Conservation (phyloP, 441 rosid genomes). For the Populus hybrid region DNA sequence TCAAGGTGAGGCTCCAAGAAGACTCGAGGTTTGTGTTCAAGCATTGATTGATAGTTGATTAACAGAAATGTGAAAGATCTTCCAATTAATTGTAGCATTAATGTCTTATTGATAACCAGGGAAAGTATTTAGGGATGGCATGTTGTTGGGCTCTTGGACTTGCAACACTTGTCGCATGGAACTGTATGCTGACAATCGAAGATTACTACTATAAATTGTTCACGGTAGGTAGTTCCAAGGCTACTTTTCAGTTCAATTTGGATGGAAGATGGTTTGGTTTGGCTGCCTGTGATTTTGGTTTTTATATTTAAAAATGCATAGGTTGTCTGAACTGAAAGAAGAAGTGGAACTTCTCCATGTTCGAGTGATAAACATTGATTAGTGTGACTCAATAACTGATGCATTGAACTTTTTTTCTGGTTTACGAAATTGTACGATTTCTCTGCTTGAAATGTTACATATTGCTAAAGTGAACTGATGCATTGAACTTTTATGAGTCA, state of each 20-base stretch:
- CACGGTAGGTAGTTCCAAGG: constrained; percentile 27
- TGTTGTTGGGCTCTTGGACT: constrained; percentile 73
- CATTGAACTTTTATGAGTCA: neutral
- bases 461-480: neutral
- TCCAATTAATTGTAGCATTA: neutral
- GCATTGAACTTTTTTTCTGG: neutral
- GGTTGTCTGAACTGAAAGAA: neutral
- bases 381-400: neutral
- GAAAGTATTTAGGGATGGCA: constrained; percentile 46
- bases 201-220: constrained; percentile 71
- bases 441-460: neutral
- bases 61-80: too few relatives aligned
- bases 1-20: constrained; percentile 28
- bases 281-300: neutral
- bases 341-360: neutral
- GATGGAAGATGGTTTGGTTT: neutral
- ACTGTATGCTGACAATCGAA: constrained; percentile 68
- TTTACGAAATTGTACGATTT: neutral
- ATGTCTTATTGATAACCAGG: constrained; percentile 35
- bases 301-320: neutral
- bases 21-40: constrained; percentile 46
- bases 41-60: neutral
- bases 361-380: neutral
- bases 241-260: neutral
- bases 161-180: constrained; percentile 76